Evolutionary conservation across 306 rosid genomes (phyloP).

Genomic region (Prunus campanulata): DNA sequence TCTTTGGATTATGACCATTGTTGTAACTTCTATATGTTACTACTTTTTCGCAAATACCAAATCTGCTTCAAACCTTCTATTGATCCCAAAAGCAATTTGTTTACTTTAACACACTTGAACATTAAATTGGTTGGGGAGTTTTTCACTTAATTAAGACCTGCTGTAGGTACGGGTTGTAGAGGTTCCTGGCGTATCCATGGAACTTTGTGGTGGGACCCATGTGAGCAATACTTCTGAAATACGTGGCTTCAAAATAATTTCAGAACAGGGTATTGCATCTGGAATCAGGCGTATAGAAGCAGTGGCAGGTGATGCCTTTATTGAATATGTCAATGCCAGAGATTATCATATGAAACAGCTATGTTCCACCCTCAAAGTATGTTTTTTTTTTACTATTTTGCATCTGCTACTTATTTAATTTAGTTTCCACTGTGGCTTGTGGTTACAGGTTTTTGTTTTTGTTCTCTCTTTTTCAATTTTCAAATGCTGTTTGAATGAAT

Average conservation of each 20-base stretch:
- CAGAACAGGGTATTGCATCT: slow-evolving; percentile 96
- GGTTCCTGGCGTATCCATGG: slow-evolving; percentile 95
- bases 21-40: not conserved
- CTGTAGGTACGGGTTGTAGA: slow-evolving; percentile 93
- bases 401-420: not conserved
- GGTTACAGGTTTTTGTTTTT: not conserved
- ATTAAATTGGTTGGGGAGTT: not conserved
- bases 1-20: not conserved
- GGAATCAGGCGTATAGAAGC: slow-evolving; percentile 96
- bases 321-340: slow-evolving; percentile 78
- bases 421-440: not conserved
- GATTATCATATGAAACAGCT: slow-evolving; percentile 73
- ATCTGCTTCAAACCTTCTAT: slow-evolving; percentile 18
- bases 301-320: slow-evolving; percentile 91
- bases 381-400: slow-evolving; percentile 14
- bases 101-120: not conserved
- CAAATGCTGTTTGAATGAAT: not conserved
- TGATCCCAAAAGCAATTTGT: not conserved
- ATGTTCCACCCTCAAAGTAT: slow-evolving; percentile 87
- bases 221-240: slow-evolving; percentile 86
- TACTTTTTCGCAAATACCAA: slow-evolving; percentile 12
- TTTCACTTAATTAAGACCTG: slow-evolving; percentile 27
- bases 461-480: not conserved
- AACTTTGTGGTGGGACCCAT: slow-evolving; percentile 98
- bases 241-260: slow-evolving; percentile 85